Evolutionary conservation across 805 yeast species (phyloP).

Genomic region (Kregervanrija fluxuum): DNA sequence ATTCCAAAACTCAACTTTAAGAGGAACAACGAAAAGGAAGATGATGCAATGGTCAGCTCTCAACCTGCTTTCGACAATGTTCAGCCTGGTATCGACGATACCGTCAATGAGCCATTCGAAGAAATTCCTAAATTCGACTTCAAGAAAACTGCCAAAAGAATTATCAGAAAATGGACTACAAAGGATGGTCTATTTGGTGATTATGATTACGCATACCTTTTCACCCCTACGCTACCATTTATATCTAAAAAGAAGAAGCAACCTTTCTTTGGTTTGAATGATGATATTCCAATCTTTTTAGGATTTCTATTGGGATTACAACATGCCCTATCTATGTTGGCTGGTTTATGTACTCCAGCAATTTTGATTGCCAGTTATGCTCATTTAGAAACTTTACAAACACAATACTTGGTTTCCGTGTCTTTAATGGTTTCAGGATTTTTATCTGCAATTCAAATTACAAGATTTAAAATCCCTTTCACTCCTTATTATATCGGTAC

Average conservation of each 20-base stretch:
- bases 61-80: too few relatives aligned
- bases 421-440: constrained; percentile 66
- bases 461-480: constrained; percentile 66
- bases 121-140: neutral
- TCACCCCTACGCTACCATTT: constrained; percentile 78
- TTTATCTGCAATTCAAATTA: constrained; percentile 67
- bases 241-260: constrained; percentile 40
- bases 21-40: neutral
- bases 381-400: constrained; percentile 39
- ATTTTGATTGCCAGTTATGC: constrained; percentile 61
- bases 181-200: constrained; percentile 81
- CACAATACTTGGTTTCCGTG: constrained; percentile 65
- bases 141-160: neutral
- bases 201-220: constrained; percentile 72
- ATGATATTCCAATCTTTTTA: constrained; percentile 73
- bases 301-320: constrained; percentile 79
- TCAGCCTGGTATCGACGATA: neutral
- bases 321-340: constrained; percentile 85
- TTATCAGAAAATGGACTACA: constrained; percentile 41
- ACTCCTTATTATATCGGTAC: constrained; percentile 81
- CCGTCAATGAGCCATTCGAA: neutral
- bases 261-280: constrained; percentile 78
- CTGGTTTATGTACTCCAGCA: constrained; percentile 85
- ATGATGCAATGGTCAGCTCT: neutral
- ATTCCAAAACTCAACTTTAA: constrained; percentile 1